A percentile compares a stretch with the other conserved stretches of the same genome.
Conservation (phyloP, 352 stramenopile genomes). For the Saprolegnia diclina region DNA sequence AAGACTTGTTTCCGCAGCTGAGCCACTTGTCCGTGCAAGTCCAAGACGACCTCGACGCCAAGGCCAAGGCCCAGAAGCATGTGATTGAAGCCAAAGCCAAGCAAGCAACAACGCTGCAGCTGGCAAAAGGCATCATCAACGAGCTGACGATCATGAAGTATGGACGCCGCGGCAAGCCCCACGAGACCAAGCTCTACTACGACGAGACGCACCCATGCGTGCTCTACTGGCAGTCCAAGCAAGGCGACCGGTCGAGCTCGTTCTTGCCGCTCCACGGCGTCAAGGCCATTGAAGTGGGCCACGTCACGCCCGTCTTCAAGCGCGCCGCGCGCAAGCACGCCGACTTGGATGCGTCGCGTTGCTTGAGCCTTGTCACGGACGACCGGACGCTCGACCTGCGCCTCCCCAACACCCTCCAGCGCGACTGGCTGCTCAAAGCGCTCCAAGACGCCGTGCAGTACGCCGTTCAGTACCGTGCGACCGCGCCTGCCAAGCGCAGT, state of each 20-base stretch:
- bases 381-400: conserved; percentile 56
- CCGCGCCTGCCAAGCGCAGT: not conserved
- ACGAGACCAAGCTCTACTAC: conserved; percentile 66
- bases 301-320: conserved; percentile 37
- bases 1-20: conserved; percentile 71
- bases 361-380: conserved; percentile 49
- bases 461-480: conserved; percentile 51
- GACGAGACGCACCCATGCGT: conserved; percentile 56
- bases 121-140: conserved; percentile 61
- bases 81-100: conserved; percentile 42
- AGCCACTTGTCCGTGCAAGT: conserved; percentile 63
- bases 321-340: conserved; percentile 39
- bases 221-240: conserved; percentile 71
- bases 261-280: conserved; percentile 42
- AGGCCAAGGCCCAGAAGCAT: conserved; percentile 42
- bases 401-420: conserved; percentile 55
- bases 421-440: conserved; percentile 70
- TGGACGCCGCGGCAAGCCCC: conserved; percentile 57
- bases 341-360: conserved; percentile 40
- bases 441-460: conserved; percentile 59
- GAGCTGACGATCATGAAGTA: conserved; percentile 65
- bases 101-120: conserved; percentile 51
- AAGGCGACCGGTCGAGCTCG: conserved; percentile 61
- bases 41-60: conserved; percentile 44
- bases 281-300: conserved; percentile 17